Percentiles rank a stretch among this genome's conserved stretches.
These are phyloP conservation scores for Stromatinia cepivora DNA, from an alignment of 2,329 filamentous ascomycete genomes.

Conservation along the genomic window DNA sequence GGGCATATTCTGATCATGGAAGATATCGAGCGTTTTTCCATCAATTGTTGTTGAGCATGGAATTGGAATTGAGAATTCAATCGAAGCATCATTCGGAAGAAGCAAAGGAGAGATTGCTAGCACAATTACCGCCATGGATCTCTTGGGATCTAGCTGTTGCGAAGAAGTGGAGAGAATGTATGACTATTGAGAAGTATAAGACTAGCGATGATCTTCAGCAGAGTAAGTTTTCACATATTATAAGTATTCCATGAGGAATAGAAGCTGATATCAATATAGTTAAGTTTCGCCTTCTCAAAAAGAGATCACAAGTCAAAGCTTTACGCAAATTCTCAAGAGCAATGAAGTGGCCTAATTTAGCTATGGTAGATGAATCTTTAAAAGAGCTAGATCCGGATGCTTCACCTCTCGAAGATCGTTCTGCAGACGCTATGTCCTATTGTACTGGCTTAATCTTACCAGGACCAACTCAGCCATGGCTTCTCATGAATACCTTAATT, in stretches of 20 bases:
- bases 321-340: conserved; percentile 67
- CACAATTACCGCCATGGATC: conserved; percentile 67
- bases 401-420: conserved; percentile 57
- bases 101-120: conserved; percentile 63
- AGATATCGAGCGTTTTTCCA: conserved; percentile 69
- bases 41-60: conserved; percentile 71
- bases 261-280: conserved; percentile 44
- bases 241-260: not conserved
- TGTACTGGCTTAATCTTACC: conserved; percentile 74
- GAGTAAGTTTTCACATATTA: conserved; percentile 42
- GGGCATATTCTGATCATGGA: conserved; percentile 52
- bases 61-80: conserved; percentile 70
- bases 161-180: conserved; percentile 69
- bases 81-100: conserved; percentile 60
- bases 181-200: conserved; percentile 62
- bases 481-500: conserved; percentile 76
- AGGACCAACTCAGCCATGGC: conserved; percentile 68
- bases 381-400: conserved; percentile 55
- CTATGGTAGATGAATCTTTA: conserved; percentile 62
- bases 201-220: conserved; percentile 52
- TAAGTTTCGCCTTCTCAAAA: conserved; percentile 60
- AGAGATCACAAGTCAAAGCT: conserved; percentile 68
- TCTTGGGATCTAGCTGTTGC: conserved; percentile 74
- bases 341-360: conserved; percentile 77
- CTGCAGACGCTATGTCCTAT: conserved; percentile 74